A percentile compares a stretch with the other conserved stretches of the same genome.
Conservation (phyloP, 805 yeast genomes). For the Yarrowia porcina region DNA sequence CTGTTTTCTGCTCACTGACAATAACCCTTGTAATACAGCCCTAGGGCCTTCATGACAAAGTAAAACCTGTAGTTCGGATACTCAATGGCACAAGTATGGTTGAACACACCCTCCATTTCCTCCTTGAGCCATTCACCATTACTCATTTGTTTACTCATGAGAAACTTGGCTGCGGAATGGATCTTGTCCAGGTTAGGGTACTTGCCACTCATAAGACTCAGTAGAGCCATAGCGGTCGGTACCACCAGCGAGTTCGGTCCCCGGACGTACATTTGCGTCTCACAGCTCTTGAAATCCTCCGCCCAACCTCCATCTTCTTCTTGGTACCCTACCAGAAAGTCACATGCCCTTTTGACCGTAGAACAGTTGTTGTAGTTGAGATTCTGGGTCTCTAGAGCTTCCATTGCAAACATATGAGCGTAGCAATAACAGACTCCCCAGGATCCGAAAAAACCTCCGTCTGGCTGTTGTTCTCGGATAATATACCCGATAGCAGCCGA, state of each 20-base stretch:
- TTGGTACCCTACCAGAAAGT: slow-evolving; percentile 73
- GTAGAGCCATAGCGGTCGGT: slow-evolving; percentile 90
- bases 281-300: slow-evolving; percentile 88
- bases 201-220: slow-evolving; percentile 73
- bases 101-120: slow-evolving; percentile 91
- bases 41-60: slow-evolving; percentile 90
- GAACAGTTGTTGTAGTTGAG: slow-evolving; percentile 59
- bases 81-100: slow-evolving; percentile 90
- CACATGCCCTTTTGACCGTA: slow-evolving; percentile 73
- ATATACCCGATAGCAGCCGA: slow-evolving; percentile 72
- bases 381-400: slow-evolving; percentile 75
- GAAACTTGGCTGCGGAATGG: slow-evolving; percentile 55
- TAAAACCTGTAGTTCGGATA: slow-evolving; percentile 89
- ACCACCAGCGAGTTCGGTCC: slow-evolving; percentile 64
- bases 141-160: slow-evolving; percentile 61
- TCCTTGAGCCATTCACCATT: slow-evolving; percentile 87
- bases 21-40: slow-evolving; percentile 50
- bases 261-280: slow-evolving; percentile 70
- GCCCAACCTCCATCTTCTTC: slow-evolving; percentile 96
- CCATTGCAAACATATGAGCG: slow-evolving; percentile 97
- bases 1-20: no score
- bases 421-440: slow-evolving; percentile 98
- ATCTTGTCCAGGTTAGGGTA: slow-evolving; percentile 71
- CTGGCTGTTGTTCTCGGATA: slow-evolving; percentile 59
- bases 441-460: slow-evolving; percentile 97